phyloP scores from a whole-genome alignment of 192 early-diverging fungal genomes.

The Entomortierella parvispora region DNA sequence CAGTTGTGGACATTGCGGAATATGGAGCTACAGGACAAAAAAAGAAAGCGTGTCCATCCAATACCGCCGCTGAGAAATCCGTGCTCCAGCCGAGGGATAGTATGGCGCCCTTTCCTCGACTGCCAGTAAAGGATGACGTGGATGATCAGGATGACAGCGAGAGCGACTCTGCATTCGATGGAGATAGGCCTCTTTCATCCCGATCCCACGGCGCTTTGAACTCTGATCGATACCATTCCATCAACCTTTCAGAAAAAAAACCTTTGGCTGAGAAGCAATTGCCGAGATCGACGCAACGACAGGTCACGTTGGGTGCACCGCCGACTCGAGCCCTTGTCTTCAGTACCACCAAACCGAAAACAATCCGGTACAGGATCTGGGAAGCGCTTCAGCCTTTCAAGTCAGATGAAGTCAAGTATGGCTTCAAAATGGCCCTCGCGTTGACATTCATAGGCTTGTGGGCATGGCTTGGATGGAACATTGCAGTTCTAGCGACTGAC shows the following conservation, averaged over 20 bases:
- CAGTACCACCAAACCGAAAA: constrained; percentile 1
- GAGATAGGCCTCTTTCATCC: not conserved
- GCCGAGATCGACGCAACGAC: too few relatives aligned
- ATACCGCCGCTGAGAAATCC: not conserved
- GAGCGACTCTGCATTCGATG: not conserved
- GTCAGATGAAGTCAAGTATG: constrained; percentile 53
- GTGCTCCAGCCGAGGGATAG: constrained; percentile 2
- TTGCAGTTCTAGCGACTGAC: constrained; percentile 9
- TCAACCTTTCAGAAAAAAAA: not conserved
- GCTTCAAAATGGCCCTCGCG: constrained; percentile 54
- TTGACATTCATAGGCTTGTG: constrained; percentile 43
- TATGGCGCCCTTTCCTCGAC: constrained; percentile 19
- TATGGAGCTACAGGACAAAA: not conserved
- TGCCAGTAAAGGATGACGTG: constrained; percentile 54
- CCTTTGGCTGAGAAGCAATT: not conserved
- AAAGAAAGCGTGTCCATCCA: not conserved
- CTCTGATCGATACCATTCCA: too few relatives aligned
- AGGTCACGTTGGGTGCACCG: not conserved
- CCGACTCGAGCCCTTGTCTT: not conserved
- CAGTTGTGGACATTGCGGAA: constrained; percentile 6
- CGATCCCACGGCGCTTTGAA: not conserved
- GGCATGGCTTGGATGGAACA: constrained; percentile 41
- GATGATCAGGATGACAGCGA: constrained; percentile 9
- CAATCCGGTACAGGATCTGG: constrained; percentile 50
- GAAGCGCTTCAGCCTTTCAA: constrained; percentile 15